Evolutionary conservation across 345 rosid genomes (phyloP).

Genomic region (Kandelia obovata): DNA sequence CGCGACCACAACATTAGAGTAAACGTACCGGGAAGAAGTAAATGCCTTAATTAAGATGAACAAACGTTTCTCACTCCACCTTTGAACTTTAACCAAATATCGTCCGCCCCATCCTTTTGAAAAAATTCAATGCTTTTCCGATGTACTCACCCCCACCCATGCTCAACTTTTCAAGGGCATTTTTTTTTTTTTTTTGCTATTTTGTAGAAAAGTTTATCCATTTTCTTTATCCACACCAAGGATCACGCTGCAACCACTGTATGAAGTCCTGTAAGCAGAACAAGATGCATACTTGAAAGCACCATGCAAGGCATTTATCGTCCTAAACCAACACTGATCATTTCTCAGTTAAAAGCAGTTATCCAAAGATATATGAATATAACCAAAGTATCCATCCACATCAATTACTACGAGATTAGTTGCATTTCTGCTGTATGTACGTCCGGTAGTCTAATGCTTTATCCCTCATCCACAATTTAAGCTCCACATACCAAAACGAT

Average conservation of each 20-base stretch:
- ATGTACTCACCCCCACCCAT: too few relatives aligned
- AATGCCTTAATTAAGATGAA: too few relatives aligned
- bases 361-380: slow-evolving; percentile 7
- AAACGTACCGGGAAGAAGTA: too few relatives aligned
- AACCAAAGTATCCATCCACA: background rate
- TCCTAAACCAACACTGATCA: background rate
- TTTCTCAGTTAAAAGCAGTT: background rate
- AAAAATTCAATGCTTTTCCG: too few relatives aligned
- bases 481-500: slow-evolving; percentile 20
- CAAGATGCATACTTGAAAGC: background rate
- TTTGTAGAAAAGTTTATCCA: too few relatives aligned
- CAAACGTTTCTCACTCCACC: too few relatives aligned
- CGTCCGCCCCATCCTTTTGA: too few relatives aligned
- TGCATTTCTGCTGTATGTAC: slow-evolving; percentile 6
- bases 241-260: background rate
- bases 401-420: background rate
- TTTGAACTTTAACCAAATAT: too few relatives aligned
- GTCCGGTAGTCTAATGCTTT: slow-evolving; percentile 8
- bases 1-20: too few relatives aligned
- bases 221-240: background rate
- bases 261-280: background rate
- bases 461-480: slow-evolving; percentile 18
- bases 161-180: too few relatives aligned
- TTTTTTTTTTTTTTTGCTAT: too few relatives aligned
- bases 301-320: background rate